Percentiles rank a stretch among this genome's conserved stretches.
Conservation (phyloP, 2,329 filamentous ascomycete species). For the Hypoxylon sp. region DNA sequence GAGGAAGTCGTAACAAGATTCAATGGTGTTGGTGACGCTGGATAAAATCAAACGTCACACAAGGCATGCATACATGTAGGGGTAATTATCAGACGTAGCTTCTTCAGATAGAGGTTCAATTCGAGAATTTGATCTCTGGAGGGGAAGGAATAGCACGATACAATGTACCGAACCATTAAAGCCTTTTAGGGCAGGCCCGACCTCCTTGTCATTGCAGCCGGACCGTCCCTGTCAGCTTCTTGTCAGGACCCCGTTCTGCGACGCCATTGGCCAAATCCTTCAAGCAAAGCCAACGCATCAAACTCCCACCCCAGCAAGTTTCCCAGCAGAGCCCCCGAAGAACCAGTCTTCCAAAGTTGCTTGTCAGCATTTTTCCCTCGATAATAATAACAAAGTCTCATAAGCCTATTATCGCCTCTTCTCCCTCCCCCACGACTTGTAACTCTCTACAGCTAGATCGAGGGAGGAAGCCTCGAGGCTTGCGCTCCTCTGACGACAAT, state of each 20-base stretch:
- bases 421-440: slow-evolving; percentile 29
- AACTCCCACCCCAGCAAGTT: slow-evolving; percentile 39
- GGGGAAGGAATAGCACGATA: background rate
- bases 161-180: background rate
- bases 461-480: slow-evolving; percentile 38
- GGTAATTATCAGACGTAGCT: too few species aligned
- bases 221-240: slow-evolving; percentile 39
- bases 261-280: slow-evolving; percentile 43
- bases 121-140: background rate
- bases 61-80: background rate
- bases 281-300: slow-evolving; percentile 52
- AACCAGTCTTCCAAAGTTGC: slow-evolving; percentile 38
- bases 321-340: slow-evolving; percentile 28
- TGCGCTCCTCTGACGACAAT: slow-evolving; percentile 35
- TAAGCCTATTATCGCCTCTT: slow-evolving; percentile 43
- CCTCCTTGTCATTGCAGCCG: slow-evolving; percentile 42
- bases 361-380: slow-evolving; percentile 37
- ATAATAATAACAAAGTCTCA: slow-evolving; percentile 46
- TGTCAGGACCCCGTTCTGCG: slow-evolving; percentile 33
- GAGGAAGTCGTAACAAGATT: slow-evolving; percentile 16
- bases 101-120: background rate
- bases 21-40: slow-evolving; percentile 3
- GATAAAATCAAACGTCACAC: background rate
- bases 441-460: slow-evolving; percentile 24
- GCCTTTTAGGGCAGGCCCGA: slow-evolving; percentile 26